Conservation (phyloP, 192 early-diverging fungal species). For the Blastocladiella britannica region DNA sequence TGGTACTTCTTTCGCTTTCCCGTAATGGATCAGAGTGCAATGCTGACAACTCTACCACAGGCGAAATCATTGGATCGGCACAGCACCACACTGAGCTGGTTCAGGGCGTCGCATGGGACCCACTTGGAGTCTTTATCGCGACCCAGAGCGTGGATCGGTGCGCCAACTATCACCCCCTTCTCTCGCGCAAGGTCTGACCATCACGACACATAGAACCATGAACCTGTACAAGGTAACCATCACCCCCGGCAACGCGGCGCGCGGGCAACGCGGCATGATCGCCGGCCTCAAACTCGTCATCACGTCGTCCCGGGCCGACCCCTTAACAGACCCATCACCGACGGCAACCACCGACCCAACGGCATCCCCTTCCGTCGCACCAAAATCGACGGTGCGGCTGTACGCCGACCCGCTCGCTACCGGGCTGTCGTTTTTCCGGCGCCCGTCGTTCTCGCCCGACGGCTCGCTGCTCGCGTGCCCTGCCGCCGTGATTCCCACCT, state of each 20-base stretch:
- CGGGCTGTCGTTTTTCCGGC: constrained; percentile 62
- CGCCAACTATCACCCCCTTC: constrained; percentile 3
- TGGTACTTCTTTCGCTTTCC: constrained; percentile 17
- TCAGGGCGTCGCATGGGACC: constrained; percentile 96
- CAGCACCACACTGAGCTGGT: constrained; percentile 72
- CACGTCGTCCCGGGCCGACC: neutral
- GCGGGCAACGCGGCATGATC: no score
- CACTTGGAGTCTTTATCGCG: constrained; percentile 59
- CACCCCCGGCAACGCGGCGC: no score
- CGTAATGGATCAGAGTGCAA: neutral
- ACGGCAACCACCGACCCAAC: no score
- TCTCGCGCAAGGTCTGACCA: no score
- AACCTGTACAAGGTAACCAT: no score
- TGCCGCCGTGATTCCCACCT: constrained; percentile 39
- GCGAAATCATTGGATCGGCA: constrained; percentile 3
- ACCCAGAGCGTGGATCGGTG: constrained; percentile 85
- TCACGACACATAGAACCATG: no score
- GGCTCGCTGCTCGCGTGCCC: constrained; percentile 63
- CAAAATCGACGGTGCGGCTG: no score
- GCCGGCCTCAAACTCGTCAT: constrained; percentile 1
- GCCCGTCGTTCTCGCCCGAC: constrained; percentile 71
- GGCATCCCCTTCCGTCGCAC: no score
- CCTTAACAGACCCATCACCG: no score
- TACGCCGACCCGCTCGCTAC: neutral
- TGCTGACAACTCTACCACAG: neutral